Evolutionary conservation across 305 asterid genomes (phyloP).

Genomic region (Petunia hybrid): DNA sequence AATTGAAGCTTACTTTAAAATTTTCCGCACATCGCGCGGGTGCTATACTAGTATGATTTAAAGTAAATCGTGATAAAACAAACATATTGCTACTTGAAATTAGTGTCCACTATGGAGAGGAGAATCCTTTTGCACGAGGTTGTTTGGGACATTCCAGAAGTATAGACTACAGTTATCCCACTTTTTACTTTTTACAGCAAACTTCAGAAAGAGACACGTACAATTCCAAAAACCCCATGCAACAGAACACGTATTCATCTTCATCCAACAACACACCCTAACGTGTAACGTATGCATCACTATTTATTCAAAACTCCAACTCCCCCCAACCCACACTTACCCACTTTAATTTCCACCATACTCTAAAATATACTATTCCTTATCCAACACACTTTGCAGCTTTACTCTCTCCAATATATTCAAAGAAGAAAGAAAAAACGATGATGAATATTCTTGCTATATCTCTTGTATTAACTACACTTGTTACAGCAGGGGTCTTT

Average conservation of each 20-base stretch:
- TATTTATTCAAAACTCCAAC: background rate
- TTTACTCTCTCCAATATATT: background rate
- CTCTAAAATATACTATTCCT: background rate
- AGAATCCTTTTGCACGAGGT: background rate
- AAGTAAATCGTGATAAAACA: no score
- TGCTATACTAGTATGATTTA: no score
- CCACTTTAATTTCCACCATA: background rate
- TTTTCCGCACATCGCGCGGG: no score
- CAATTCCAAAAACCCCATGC: slow-evolving; percentile 10
- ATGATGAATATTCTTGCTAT: slow-evolving; percentile 50
- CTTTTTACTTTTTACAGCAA: no score
- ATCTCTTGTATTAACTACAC: slow-evolving; percentile 40
- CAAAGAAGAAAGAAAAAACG: background rate
- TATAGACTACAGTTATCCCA: background rate
- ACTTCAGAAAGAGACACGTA: background rate
- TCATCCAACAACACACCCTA: background rate
- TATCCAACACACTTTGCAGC: background rate
- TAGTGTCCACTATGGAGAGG: background rate
- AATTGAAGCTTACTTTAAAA: no score
- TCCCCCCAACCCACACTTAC: background rate
- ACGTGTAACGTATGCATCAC: slow-evolving; percentile 22
- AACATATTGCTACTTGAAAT: no score
- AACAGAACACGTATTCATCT: slow-evolving; percentile 19
- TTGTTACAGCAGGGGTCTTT: slow-evolving; percentile 39
- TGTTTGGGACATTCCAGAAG: background rate